Percentiles rank a stretch among this genome's conserved stretches.
Evolutionary conservation across 2,329 filamentous ascomycete species (phyloP).

Genomic region (Phoma sp.): DNA sequence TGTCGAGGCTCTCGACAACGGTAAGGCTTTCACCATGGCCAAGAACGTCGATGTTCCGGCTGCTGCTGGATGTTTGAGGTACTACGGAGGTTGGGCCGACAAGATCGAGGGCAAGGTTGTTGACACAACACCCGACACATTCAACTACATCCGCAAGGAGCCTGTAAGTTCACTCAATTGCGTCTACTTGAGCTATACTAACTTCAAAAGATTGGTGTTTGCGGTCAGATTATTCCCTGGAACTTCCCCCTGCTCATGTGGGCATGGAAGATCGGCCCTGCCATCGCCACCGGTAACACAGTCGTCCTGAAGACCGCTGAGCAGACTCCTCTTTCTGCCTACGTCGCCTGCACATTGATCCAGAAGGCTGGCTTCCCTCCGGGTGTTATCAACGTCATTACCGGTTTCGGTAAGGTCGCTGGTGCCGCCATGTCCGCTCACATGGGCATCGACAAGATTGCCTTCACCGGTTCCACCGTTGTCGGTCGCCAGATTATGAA

Average conservation of each 20-base stretch:
- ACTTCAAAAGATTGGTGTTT: slow-evolving; percentile 68
- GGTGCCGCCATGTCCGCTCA: slow-evolving; percentile 77
- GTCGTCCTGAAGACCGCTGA: slow-evolving; percentile 77
- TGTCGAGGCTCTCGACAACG: slow-evolving; percentile 87
- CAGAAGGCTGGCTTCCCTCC: slow-evolving; percentile 81
- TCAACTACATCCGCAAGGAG: slow-evolving; percentile 83
- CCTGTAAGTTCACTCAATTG: slow-evolving; percentile 56
- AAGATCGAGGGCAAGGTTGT: slow-evolving; percentile 90
- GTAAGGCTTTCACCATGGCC: slow-evolving; percentile 78
- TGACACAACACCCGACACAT: slow-evolving; percentile 76
- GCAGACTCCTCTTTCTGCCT: slow-evolving; percentile 74
- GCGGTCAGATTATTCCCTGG: slow-evolving; percentile 89
- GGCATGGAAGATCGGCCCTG: slow-evolving; percentile 81
- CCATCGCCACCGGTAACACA: slow-evolving; percentile 74
- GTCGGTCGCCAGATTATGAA: slow-evolving; percentile 81
- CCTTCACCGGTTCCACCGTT: slow-evolving; percentile 79
- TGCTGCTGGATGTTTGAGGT: slow-evolving; percentile 75
- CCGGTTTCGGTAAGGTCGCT: slow-evolving; percentile 77
- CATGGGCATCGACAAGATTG: slow-evolving; percentile 83
- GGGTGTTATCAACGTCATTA: slow-evolving; percentile 77
- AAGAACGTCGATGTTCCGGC: slow-evolving; percentile 72
- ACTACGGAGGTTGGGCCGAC: slow-evolving; percentile 90
- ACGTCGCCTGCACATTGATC: slow-evolving; percentile 68
- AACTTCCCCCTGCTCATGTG: slow-evolving; percentile 85
- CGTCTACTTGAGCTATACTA: slow-evolving; percentile 13